phyloP scores from a whole-genome alignment of 352 stramenopile genomes.

The Phytophthora megakarya region DNA sequence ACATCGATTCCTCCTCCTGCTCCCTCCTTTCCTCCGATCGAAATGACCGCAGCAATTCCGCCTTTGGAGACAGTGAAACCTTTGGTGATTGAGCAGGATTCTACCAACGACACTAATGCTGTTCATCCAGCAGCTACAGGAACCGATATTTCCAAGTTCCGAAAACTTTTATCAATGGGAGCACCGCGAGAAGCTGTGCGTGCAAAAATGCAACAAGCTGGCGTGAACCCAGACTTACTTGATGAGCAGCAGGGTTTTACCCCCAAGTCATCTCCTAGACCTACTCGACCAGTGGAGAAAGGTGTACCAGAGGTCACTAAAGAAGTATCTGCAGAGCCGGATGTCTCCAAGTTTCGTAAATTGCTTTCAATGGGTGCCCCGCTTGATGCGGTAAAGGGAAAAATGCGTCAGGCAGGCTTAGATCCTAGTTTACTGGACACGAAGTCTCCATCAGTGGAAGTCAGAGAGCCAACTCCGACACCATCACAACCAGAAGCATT shows the following conservation, averaged over 20 bases:
- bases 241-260: constrained; percentile 52
- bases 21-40: constrained; percentile 33
- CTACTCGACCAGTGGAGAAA: constrained; percentile 1
- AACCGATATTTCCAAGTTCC: constrained; percentile 81
- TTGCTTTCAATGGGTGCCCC: constrained; percentile 84
- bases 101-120: background rate
- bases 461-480: constrained; percentile 42
- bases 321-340: constrained; percentile 9
- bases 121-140: constrained; percentile 16
- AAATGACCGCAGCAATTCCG: constrained; percentile 10
- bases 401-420: constrained; percentile 70
- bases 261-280: constrained; percentile 27
- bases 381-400: constrained; percentile 66
- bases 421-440: constrained; percentile 59
- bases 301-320: background rate
- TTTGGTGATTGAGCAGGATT: constrained; percentile 20
- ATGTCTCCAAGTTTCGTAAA: constrained; percentile 90
- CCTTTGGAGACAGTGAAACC: constrained; percentile 16
- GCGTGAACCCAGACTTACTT: constrained; percentile 64
- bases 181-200: constrained; percentile 80
- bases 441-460: constrained; percentile 8
- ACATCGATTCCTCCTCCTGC: constrained; percentile 1
- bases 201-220: constrained; percentile 80
- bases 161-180: constrained; percentile 92
- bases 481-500: background rate